Conservation (phyloP, 495 filamentous ascomycete genomes). For the Neurospora terricola region DNA sequence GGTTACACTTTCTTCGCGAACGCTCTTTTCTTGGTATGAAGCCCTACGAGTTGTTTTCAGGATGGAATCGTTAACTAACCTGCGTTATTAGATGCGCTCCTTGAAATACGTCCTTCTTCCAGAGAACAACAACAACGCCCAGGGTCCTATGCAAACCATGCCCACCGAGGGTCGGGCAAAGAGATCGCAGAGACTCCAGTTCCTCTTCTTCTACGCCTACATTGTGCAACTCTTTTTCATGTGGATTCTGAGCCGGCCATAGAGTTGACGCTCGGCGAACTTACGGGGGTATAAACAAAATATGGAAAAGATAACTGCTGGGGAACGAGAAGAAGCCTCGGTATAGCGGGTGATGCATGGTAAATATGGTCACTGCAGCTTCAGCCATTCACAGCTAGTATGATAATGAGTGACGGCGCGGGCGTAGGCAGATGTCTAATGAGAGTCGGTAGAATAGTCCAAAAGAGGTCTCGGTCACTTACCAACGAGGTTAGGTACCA, state of each 20-base stretch:
- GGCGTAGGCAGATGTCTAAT: background rate
- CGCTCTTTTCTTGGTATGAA: conserved; percentile 84
- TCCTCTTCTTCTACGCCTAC: conserved; percentile 92
- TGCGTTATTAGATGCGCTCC: conserved; percentile 67
- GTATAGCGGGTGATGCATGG: background rate
- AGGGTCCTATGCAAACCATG: conserved; percentile 63
- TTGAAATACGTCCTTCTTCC: conserved; percentile 93
- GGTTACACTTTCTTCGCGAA: conserved; percentile 85
- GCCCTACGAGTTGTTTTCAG: background rate
- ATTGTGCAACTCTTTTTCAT: conserved; percentile 89
- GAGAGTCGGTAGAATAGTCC: background rate
- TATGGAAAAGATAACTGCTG: background rate
- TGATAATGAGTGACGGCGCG: background rate
- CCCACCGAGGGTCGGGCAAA: conserved; percentile 62
- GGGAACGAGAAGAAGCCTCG: background rate
- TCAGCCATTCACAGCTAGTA: background rate
- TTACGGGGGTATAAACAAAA: background rate
- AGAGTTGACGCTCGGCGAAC: background rate
- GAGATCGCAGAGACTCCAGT: conserved; percentile 84
- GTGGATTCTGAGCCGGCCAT: conserved; percentile 65
- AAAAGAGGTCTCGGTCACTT: background rate
- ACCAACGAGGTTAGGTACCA: background rate
- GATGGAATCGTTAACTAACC: conserved; percentile 12
- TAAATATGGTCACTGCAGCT: background rate
- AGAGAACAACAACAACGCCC: conserved; percentile 58